A percentile compares a stretch with the other conserved stretches of the same genome.
phyloP scores from a whole-genome alignment of 2,329 filamentous ascomycete species.

The Diaporthe sp. region DNA sequence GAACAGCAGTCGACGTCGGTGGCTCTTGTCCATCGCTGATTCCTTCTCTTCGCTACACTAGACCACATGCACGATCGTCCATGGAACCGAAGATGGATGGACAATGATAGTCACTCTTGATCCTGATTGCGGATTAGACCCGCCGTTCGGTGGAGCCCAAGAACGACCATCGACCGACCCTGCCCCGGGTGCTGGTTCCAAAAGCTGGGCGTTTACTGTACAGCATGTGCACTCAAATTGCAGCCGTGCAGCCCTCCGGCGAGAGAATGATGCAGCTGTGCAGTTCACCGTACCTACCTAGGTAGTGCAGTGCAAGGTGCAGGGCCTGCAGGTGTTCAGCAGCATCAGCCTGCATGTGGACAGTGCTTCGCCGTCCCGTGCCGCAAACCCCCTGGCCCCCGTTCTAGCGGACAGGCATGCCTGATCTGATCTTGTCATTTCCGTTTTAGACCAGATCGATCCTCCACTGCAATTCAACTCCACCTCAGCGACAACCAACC shows the following conservation, averaged over 20 bases:
- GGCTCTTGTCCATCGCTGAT: conserved; percentile 2
- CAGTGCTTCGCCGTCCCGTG: conserved; percentile 22
- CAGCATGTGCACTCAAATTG: neutral
- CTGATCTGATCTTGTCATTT: conserved; percentile 4
- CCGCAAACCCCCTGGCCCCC: neutral
- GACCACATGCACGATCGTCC: neutral
- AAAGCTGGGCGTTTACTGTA: neutral
- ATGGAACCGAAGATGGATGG: neutral
- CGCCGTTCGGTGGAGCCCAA: neutral
- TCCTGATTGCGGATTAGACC: conserved; percentile 3
- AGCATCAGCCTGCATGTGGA: neutral
- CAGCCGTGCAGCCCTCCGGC: neutral
- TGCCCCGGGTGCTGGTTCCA: neutral
- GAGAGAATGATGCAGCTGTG: neutral
- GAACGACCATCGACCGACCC: neutral
- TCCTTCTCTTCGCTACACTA: neutral
- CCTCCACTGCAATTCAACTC: conserved; percentile 16
- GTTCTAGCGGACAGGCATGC: neutral
- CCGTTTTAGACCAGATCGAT: conserved; percentile 23
- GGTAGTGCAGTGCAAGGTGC: neutral
- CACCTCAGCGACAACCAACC: conserved; percentile 9
- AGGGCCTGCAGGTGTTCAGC: neutral
- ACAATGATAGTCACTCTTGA: neutral
- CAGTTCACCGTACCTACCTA: neutral
- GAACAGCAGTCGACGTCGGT: neutral